Base-by-base conservation (phyloP, 805 yeast species). In the Candida sonorensis region DNA sequence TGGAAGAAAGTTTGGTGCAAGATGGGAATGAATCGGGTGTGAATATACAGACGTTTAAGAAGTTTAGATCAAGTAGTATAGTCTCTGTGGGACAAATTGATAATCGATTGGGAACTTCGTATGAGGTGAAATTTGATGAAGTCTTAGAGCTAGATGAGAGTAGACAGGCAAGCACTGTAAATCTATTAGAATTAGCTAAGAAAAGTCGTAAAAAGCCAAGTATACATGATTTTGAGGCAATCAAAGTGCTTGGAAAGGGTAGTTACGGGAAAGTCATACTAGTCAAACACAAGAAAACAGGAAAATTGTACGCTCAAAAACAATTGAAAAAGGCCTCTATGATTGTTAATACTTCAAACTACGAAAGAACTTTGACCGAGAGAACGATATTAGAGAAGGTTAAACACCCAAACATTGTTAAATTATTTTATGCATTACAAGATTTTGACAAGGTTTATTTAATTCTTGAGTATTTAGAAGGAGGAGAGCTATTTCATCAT, bases 181-280 rank as follows among this genome's bases (percentile, higher is more conserved):
- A 19, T 7, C 8, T 16, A 2, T 27, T 30, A 21, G 37, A 27
- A 12, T 31, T 25, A 2, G 7, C 19, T 26, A 31, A 17, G 13
- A 8, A 21, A 15, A 21, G 7, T 29, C 35, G 26, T 9, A 39
- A 40, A 21, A 40, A 41, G 15, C 48, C 46, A 30, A 49, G 31
- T 1, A 49, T 59, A 16, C 45, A 49, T n/a, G 94, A 86, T 50
- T 86, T 87, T 47, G 76, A 71, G 44, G 81, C 83, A 2, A 56
- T 87, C 6, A 80, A 75, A 43, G 92, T 85, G 0, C 62, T 86
- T 5, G 96, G 96, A 0, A 72, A 77, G 31, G 96, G 96, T 3
- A 86, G 95, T 2, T 86, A 82, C 45, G 95, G 96, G 4, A 85
- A 83, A 51, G 96, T 86, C 3, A 59, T 83, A 7, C 59, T 86